Evolutionary conservation across 305 asterid genomes (phyloP).

Genomic region (Plantago coronopus): DNA sequence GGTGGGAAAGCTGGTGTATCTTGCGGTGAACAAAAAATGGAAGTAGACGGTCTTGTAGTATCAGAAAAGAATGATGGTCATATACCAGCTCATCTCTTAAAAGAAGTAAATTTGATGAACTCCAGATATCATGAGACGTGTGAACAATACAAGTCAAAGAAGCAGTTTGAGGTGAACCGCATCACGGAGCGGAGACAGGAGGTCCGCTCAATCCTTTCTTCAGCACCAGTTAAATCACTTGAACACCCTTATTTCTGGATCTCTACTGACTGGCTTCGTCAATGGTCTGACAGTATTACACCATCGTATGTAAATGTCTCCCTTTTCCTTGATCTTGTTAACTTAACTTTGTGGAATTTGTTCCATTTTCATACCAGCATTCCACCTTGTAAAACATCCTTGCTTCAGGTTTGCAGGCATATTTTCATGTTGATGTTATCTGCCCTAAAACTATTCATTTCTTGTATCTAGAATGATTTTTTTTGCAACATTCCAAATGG

Average conservation of each 20-base stretch:
- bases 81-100: conserved; percentile 66
- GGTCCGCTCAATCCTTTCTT: conserved; percentile 78
- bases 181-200: conserved; percentile 72
- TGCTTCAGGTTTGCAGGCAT: background rate
- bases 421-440: background rate
- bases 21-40: conserved; percentile 35
- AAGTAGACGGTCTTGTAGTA: conserved; percentile 29
- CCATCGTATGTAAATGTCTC: conserved; percentile 51
- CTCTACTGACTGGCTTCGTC: conserved; percentile 95
- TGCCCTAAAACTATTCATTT: no score
- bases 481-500: no score
- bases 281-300: conserved; percentile 78
- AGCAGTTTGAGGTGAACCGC: conserved; percentile 50
- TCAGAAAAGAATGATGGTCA: conserved; percentile 34
- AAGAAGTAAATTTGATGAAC: conserved; percentile 61
- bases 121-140: conserved; percentile 53
- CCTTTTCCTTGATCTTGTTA: conserved; percentile 20
- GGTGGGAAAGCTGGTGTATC: conserved; percentile 26
- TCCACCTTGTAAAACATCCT: conserved; percentile 2
- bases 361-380: conserved; percentile 9
- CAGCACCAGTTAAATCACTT: conserved; percentile 69
- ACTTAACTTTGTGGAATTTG: conserved; percentile 9
- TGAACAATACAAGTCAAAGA: conserved; percentile 62
- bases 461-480: no score
- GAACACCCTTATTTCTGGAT: conserved; percentile 76